A percentile compares a stretch with the other conserved stretches of the same genome.
Evolutionary conservation across 2,329 filamentous ascomycete species (phyloP).

Genomic region (Colletotrichum somersetense): DNA sequence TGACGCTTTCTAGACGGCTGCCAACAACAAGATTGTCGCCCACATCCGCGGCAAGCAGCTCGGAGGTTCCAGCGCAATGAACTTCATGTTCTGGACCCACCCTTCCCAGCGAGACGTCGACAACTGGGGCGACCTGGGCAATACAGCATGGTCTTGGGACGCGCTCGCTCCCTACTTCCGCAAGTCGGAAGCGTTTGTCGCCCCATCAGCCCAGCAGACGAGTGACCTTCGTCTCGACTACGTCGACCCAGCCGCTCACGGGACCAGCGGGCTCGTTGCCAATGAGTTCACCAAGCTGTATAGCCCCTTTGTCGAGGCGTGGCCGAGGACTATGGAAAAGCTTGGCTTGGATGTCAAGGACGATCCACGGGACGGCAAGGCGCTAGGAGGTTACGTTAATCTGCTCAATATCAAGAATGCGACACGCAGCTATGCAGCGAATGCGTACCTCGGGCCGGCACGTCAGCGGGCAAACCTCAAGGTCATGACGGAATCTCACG

Average conservation of each 20-base stretch:
- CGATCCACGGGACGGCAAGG: conserved; percentile 43
- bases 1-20: conserved; percentile 15
- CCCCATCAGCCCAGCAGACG: conserved; percentile 14
- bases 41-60: conserved; percentile 51
- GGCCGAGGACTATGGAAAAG: conserved; percentile 27
- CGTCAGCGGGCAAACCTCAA: conserved; percentile 44
- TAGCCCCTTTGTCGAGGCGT: conserved; percentile 28
- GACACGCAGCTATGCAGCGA: conserved; percentile 46
- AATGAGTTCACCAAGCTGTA: conserved; percentile 25
- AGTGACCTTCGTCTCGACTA: conserved; percentile 19
- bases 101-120: conserved; percentile 64
- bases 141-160: conserved; percentile 70
- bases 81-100: conserved; percentile 68
- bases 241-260: conserved; percentile 25
- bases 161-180: conserved; percentile 44
- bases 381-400: conserved; percentile 38
- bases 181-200: conserved; percentile 16
- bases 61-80: conserved; percentile 73
- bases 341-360: conserved; percentile 40
- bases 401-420: conserved; percentile 44
- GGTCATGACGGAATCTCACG: conserved; percentile 44
- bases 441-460: conserved; percentile 43
- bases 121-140: conserved; percentile 69
- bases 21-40: conserved; percentile 29
- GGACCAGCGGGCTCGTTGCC: conserved; percentile 13